These are phyloP conservation scores for Suillus decipiens DNA, from an alignment of 768 basidiomycete species.

Conservation along the genomic window DNA sequence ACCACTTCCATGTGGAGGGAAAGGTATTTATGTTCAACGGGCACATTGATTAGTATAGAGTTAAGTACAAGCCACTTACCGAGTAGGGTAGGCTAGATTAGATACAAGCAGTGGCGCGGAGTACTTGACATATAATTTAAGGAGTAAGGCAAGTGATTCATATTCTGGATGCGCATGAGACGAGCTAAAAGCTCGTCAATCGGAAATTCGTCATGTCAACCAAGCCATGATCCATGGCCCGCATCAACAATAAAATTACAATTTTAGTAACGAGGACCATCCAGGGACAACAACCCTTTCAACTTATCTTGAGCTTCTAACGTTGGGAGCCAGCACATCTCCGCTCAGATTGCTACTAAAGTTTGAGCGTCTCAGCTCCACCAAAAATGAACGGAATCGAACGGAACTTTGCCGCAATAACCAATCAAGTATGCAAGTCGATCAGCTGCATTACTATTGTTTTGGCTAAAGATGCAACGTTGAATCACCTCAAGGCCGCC, in stretches of 20 bases:
- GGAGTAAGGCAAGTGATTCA: constrained; percentile 3
- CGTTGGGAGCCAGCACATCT: constrained; percentile 24
- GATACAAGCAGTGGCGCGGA: constrained; percentile 28
- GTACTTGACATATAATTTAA: constrained; percentile 17
- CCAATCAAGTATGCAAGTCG: constrained; percentile 8
- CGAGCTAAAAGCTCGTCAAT: constrained; percentile 7
- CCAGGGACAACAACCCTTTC: constrained; percentile 13
- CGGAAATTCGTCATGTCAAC: constrained; percentile 26
- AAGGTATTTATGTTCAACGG: constrained; percentile 33
- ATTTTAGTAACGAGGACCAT: constrained; percentile 17
- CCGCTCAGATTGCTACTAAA: constrained; percentile 24
- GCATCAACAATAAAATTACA: constrained; percentile 15
- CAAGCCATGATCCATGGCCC: constrained; percentile 6
- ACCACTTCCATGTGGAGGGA: constrained; percentile 18
- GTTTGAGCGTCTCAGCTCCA: constrained; percentile 31
- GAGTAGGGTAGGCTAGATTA: constrained; percentile 24
- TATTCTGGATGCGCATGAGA: constrained; percentile 15
- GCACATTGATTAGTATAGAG: constrained; percentile 26
- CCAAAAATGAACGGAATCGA: constrained; percentile 30
- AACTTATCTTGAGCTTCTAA: constrained; percentile 19
- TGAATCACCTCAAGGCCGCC: constrained; percentile 13
- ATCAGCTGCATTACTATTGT: constrained; percentile 18
- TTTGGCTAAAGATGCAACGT: constrained; percentile 14
- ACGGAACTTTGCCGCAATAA: constrained; percentile 19
- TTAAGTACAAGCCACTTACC: constrained; percentile 24